phyloP scores from a whole-genome alignment of 148 eudicot species.

The Fagopyrum tataricum region DNA sequence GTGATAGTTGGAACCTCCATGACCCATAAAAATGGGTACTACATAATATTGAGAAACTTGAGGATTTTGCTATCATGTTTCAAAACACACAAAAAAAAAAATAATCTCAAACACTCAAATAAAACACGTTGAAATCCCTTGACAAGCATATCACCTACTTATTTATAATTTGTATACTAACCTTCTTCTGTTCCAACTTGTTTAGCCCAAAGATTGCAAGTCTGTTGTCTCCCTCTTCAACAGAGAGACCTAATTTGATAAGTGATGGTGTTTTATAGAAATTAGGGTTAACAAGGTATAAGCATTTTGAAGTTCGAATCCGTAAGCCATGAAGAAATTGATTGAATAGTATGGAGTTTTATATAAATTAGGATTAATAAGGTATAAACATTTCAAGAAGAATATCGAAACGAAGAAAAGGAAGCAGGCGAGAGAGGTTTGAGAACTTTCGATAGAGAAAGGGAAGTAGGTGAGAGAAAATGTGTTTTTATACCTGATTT shows the following conservation, averaged over 20 bases:
- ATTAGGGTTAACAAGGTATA: too few species aligned
- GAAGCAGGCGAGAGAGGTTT: too few species aligned
- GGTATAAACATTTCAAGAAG: too few species aligned
- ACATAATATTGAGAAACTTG: conserved; percentile 94
- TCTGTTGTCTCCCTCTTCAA: conserved; percentile 79
- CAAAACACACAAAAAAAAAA: conserved; percentile 3
- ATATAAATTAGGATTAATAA: too few species aligned
- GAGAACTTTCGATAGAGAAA: too few species aligned
- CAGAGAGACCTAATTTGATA: conserved; percentile 59
- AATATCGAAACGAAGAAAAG: too few species aligned
- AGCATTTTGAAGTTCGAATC: too few species aligned
- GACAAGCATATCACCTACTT: background rate
- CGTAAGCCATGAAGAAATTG: too few species aligned
- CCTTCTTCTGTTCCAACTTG: conserved; percentile 91
- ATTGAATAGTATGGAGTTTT: too few species aligned
- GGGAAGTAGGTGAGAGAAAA: too few species aligned
- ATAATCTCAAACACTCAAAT: background rate
- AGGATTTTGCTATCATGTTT: conserved; percentile 86
- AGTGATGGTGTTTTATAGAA: too few species aligned
- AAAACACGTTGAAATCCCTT: background rate
- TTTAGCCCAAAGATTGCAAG: conserved; percentile 79
- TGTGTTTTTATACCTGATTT: too few species aligned
- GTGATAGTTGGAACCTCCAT: conserved; percentile 93
- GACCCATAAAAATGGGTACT: conserved; percentile 98
- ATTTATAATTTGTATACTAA: conserved; percentile 8